Evolutionary conservation across 2,329 filamentous ascomycete genomes (phyloP).

Genomic region (Xylariaceae sp.): DNA sequence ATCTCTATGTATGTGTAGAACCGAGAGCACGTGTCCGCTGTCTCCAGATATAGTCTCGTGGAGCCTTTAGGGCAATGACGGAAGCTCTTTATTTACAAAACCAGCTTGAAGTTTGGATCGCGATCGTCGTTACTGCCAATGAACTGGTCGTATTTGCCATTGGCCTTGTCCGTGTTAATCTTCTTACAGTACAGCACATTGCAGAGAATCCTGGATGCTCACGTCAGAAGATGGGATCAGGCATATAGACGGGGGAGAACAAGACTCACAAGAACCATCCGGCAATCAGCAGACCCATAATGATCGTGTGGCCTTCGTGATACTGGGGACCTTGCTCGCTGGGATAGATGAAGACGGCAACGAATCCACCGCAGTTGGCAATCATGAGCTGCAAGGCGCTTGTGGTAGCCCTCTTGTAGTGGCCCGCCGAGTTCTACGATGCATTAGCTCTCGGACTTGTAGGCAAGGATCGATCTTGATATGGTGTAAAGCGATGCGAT

Average conservation of each 20-base stretch:
- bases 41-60: too few relatives aligned
- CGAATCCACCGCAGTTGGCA: slow-evolving; percentile 64
- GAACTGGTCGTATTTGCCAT: slow-evolving; percentile 55
- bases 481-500: too few relatives aligned
- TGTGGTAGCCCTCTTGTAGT: slow-evolving; percentile 67
- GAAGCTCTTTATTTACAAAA: slow-evolving; percentile 46
- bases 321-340: slow-evolving; percentile 52
- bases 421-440: slow-evolving; percentile 54
- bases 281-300: slow-evolving; percentile 55
- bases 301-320: slow-evolving; percentile 56
- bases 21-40: too few relatives aligned
- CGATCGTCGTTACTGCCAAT: slow-evolving; percentile 57
- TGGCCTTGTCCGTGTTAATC: slow-evolving; percentile 58
- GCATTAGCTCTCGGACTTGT: slow-evolving; percentile 7
- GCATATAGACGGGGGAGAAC: not conserved
- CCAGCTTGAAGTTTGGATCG: slow-evolving; percentile 57
- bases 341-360: slow-evolving; percentile 61
- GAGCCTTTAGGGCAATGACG: too few relatives aligned
- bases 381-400: slow-evolving; percentile 61
- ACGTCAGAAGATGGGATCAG: slow-evolving; percentile 10
- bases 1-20: too few relatives aligned
- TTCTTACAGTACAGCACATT: slow-evolving; percentile 62
- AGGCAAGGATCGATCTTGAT: not conserved
- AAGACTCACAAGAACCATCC: slow-evolving; percentile 61
- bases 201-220: slow-evolving; percentile 42